Conservation (phyloP, 495 filamentous ascomycete genomes). For the Aspergillus mulundensis region DNA sequence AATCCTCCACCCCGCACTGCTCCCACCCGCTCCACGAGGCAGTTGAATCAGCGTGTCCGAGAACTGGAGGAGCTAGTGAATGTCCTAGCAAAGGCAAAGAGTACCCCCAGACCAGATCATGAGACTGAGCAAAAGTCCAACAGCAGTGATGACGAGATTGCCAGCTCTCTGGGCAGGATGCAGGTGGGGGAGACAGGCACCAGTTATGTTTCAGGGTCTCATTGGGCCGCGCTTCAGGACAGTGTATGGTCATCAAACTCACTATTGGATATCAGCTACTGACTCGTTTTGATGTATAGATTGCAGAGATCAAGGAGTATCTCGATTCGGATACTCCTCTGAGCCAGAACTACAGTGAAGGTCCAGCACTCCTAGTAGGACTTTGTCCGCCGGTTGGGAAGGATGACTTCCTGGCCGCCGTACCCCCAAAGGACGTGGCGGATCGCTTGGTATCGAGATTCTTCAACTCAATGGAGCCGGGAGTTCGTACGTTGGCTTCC, state of each 20-base stretch:
- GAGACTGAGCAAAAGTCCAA: neutral
- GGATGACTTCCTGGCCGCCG: neutral
- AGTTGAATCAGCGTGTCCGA: conserved; percentile 1
- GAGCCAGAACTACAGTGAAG: neutral
- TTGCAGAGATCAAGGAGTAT: conserved; percentile 9
- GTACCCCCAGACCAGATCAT: neutral
- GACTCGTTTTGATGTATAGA: neutral
- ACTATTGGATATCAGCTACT: neutral
- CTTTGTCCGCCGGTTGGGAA: neutral
- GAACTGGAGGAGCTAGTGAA: conserved; percentile 7
- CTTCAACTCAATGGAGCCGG: conserved; percentile 8
- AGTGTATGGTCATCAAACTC: neutral
- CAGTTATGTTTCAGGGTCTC: conserved; percentile 7
- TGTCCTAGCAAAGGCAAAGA: neutral
- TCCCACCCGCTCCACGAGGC: conserved; percentile 1
- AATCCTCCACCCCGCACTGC: neutral
- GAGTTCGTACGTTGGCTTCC: neutral
- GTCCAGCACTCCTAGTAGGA: neutral
- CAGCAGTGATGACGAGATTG: neutral
- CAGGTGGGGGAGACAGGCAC: conserved; percentile 1
- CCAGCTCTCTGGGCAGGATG: neutral
- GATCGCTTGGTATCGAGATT: conserved; percentile 3
- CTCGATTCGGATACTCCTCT: neutral
- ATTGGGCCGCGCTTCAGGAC: conserved; percentile 9
- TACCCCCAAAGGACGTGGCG: neutral